Conservation (phyloP, 2,329 filamentous ascomycete genomes). For the Basipetospora chlamydospora region DNA sequence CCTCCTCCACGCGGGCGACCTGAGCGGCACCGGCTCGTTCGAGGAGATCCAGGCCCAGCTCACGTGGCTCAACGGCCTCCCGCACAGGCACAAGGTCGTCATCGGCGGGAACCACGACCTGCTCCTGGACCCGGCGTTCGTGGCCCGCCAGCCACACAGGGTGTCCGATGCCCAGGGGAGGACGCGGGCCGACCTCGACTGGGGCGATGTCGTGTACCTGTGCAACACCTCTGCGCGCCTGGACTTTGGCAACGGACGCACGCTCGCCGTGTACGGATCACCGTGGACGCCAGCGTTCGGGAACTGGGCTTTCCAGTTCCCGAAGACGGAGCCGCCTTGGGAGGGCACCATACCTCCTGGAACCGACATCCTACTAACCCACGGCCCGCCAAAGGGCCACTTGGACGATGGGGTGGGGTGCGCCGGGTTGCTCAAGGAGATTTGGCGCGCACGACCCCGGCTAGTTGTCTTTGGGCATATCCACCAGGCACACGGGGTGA, state of each 20-base stretch:
- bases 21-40: slow-evolving; percentile 46
- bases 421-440: slow-evolving; percentile 9
- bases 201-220: slow-evolving; percentile 60
- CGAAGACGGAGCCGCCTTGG: slow-evolving; percentile 14
- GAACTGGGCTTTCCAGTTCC: slow-evolving; percentile 28
- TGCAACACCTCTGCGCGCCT: slow-evolving; percentile 53
- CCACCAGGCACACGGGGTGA: neutral
- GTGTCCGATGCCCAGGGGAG: slow-evolving; percentile 10
- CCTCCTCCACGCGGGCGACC: slow-evolving; percentile 32
- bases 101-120: slow-evolving; percentile 32
- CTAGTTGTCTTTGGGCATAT: slow-evolving; percentile 7
- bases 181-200: slow-evolving; percentile 39
- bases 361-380: slow-evolving; percentile 24
- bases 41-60: slow-evolving; percentile 68
- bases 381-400: slow-evolving; percentile 21
- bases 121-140: slow-evolving; percentile 18
- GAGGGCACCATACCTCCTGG: slow-evolving; percentile 10
- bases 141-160: neutral
- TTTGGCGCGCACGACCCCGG: slow-evolving; percentile 4
- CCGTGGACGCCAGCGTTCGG: slow-evolving; percentile 18
- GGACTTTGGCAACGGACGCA: slow-evolving; percentile 26
- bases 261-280: slow-evolving; percentile 10
- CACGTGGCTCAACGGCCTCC: slow-evolving; percentile 43
- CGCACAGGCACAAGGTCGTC: slow-evolving; percentile 27
- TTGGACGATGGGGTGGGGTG: slow-evolving; percentile 20